These are phyloP conservation scores for Gastrodia elata DNA, from an alignment of 106 monocot genomes.

Conservation along the genomic window DNA sequence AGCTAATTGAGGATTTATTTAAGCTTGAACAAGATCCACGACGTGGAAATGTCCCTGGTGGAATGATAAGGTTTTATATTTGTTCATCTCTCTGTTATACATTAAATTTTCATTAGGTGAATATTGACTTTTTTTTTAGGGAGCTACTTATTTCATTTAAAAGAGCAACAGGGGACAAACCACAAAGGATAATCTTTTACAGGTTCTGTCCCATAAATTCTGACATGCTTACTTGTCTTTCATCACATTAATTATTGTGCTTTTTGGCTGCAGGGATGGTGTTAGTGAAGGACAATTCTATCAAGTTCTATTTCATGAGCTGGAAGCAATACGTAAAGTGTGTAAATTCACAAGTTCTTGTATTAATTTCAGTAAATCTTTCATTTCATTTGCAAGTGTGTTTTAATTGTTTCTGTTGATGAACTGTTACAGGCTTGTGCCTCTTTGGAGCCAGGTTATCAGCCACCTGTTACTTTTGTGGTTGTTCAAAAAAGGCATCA, in stretches of 20 bases:
- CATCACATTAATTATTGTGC: background rate
- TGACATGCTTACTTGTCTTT: background rate
- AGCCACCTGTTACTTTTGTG: slow-evolving; percentile 66
- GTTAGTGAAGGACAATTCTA: slow-evolving; percentile 70
- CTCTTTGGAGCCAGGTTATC: slow-evolving; percentile 57
- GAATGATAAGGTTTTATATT: slow-evolving; percentile 37
- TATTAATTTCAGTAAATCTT: background rate
- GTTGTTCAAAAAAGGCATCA: slow-evolving; percentile 80
- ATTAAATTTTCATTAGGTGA: background rate
- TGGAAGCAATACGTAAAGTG: slow-evolving; percentile 45
- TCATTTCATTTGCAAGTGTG: background rate
- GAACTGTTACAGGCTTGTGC: slow-evolving; percentile 40
- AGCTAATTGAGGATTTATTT: slow-evolving; percentile 37
- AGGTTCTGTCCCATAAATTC: slow-evolving; percentile 27
- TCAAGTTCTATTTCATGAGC: slow-evolving; percentile 47
- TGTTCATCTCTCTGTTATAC: background rate
- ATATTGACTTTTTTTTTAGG: slow-evolving; percentile 22
- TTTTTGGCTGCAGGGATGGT: slow-evolving; percentile 35
- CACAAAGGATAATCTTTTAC: slow-evolving; percentile 52
- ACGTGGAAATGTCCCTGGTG: slow-evolving; percentile 30
- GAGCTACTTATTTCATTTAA: slow-evolving; percentile 68
- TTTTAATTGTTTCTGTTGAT: background rate
- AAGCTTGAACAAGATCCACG: slow-evolving; percentile 39
- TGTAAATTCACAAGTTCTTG: background rate
- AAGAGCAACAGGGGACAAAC: slow-evolving; percentile 44